phyloP scores from a whole-genome alignment of 1,284 basidiomycete genomes.

The Ceratobasidium sp. region DNA sequence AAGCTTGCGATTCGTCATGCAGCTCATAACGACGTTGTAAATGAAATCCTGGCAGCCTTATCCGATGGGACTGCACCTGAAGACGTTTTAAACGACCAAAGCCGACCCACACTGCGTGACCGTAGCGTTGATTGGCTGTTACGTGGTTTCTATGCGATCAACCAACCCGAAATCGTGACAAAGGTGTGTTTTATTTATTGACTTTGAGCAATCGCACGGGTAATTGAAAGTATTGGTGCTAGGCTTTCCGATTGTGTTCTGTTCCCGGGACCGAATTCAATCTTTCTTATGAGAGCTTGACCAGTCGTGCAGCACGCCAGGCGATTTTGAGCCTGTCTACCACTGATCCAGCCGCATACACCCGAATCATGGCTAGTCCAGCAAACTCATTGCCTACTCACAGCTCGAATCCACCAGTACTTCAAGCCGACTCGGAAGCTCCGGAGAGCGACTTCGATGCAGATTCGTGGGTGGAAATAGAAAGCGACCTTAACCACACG shows the following conservation, averaged over 20 bases:
- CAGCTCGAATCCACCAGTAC: too few species aligned
- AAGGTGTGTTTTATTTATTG: too few species aligned
- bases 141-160: too few species aligned
- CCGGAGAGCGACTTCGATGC: conserved; percentile 4
- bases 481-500: neutral
- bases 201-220: too few species aligned
- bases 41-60: neutral
- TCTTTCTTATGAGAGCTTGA: conserved; percentile 39
- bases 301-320: conserved; percentile 32
- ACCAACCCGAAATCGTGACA: too few species aligned
- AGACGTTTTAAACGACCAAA: too few species aligned
- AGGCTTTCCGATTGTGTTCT: conserved; percentile 40
- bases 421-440: too few species aligned
- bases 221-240: too few species aligned
- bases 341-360: neutral
- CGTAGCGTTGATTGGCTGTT: too few species aligned
- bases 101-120: too few species aligned
- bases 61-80: too few species aligned
- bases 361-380: neutral
- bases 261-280: conserved; percentile 12
- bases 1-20: conserved; percentile 46
- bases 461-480: conserved; percentile 48
- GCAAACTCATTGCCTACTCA: neutral
- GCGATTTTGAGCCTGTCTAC: conserved; percentile 7
- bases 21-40: neutral